These are phyloP conservation scores for Periglandula ipomoeae DNA, from an alignment of 2,329 filamentous ascomycete species.

Conservation along the genomic window DNA sequence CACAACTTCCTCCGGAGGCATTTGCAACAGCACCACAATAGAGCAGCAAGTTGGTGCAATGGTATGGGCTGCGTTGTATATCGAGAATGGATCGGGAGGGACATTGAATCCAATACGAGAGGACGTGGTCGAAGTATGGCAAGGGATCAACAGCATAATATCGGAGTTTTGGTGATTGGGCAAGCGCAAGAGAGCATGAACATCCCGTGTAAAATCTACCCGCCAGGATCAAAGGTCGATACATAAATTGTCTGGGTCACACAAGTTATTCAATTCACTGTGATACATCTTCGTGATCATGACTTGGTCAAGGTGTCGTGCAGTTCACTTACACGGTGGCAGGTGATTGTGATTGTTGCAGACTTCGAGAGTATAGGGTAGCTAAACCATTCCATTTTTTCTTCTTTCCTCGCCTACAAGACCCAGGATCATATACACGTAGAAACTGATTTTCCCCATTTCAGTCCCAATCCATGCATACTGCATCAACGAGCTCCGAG, in stretches of 20 bases:
- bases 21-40: constrained; percentile 13
- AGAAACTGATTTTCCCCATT: too few species aligned
- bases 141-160: neutral
- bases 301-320: too few species aligned
- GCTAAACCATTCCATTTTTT: too few species aligned
- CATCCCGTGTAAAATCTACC: neutral
- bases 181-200: neutral
- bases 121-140: too few species aligned
- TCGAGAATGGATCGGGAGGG: neutral
- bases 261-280: neutral
- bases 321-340: too few species aligned
- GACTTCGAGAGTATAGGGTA: too few species aligned
- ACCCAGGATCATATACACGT: too few species aligned
- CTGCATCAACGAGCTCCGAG: neutral
- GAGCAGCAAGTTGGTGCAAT: neutral
- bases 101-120: too few species aligned
- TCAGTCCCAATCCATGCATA: too few species aligned
- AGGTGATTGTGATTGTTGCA: too few species aligned
- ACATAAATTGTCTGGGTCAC: neutral
- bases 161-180: constrained; percentile 6
- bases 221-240: neutral
- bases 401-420: neutral
- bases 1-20: constrained; percentile 18
- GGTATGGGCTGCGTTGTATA: neutral
- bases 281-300: too few species aligned